Base-by-base conservation (phyloP, 495 filamentous ascomycete species). In the Polyplosphaeria fusca region DNA sequence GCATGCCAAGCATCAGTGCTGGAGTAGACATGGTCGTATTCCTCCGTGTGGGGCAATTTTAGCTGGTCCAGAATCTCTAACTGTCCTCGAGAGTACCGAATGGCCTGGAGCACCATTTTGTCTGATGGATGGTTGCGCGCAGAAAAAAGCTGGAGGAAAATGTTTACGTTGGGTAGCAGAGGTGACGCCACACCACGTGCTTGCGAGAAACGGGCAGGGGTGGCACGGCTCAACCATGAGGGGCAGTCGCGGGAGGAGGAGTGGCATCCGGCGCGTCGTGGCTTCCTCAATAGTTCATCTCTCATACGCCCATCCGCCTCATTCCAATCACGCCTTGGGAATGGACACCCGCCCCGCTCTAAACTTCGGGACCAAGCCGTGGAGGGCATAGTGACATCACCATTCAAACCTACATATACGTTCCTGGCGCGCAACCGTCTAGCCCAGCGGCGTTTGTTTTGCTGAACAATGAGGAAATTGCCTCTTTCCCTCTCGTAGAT, bases 31-130 rank as follows among this genome's bases (percentile, higher is more conserved):
- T 82, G 66, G 55, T 93, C 84, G 64, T 89, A 97, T 61, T 84
- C 77, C 66, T 87, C 83, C 58, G 87, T 79, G 63, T 95, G 90
- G n/a, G 93, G 93, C 13, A 98, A 79, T 66, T 81, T 79, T 35
- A 97, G 79, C 67, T 98, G 93, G 69, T 98, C 90, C 46, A 98
- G 79, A 39, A 98, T 91, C 62, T 86, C 73, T 45, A 98, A 78
- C 55, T 83, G 80, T 58, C 89, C 89, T 54, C 84, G 77, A 42
- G 73, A 71, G 66, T 96, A 98, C 68, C 82, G 86, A 73, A 98
- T 96, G 14, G 93, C 91, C 74, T 95, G 81, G 42, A 98, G 79
- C 24, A 79, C 78, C 79, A 81, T 85, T 16, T 52, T 7, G 49
- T 22, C 13, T 30, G 41, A 2, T 47, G 42, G 20, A 2, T 12